Evolutionary conservation across 352 stramenopile species (phyloP), one percentile per base, ranked within the genome.

Genomic region (Phytophthora multivora): DNA sequence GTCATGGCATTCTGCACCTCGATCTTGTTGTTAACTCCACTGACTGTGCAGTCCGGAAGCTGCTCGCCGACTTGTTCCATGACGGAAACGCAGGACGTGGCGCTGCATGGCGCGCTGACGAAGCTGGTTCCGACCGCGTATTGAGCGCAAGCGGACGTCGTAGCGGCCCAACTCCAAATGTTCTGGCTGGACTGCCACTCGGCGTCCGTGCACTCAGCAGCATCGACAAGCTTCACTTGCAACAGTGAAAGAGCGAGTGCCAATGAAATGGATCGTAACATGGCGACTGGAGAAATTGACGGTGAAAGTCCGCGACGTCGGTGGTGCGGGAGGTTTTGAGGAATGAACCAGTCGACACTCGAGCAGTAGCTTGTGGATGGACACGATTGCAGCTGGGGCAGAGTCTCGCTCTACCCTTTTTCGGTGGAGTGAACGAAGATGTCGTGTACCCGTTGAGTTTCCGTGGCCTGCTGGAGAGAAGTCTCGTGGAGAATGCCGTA

Each of bases 1-100:
- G 59, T 61, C 51, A 61, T 66, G 6, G 59, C 59, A 5, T 56
- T 66, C 15, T 56, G 50, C 16, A 66, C 59, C n/a, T 66, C 59
- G 26, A 66, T 41, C 43, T 66, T 61, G 59, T 66, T 61, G 18
- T 66, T 59, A 41, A 60, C 59, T 3, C 59, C 59, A 25, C 50
- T 55, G 18, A 47, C 43, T 0, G 50, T 54, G 42, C 59, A 66
- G 42, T 66, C 59, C 3, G 50, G 59, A 26, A 59, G 55, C 12
- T 66, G 38, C 16, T 61, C 51, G 4, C 49, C 59, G 18, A 66
- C 59, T 60, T 66, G 43, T 18, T 56, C 51, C 59, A 66, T 66
- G 5, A 66, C 59, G 18, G 50, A 13, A 21, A 66, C 59, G 8
- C 59, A 66, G 2, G 40, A 55, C 7, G 4, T 42, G 16, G 51